Base-by-base conservation (phyloP, 1,139 yeast genomes). In the Geotrichum macrosporum region DNA sequence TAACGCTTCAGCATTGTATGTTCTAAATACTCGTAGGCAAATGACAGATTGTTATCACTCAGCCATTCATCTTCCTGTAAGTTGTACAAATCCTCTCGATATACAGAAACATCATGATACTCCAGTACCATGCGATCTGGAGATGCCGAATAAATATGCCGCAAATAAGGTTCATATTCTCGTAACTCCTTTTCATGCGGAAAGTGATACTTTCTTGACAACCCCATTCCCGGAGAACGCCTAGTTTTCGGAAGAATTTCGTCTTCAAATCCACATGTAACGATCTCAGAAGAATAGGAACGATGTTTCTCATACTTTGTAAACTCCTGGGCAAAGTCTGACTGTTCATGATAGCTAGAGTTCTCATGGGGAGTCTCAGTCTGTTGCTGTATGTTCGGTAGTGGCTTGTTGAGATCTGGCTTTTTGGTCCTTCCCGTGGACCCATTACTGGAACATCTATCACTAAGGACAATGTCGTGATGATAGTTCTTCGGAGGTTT, bases 21-120 rank as follows among this genome's bases (percentile, higher is more conserved):
- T 50, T 72, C 74, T n/a, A 84, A 63, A 53, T 75, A 71, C 59
- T 81, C 88, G 61, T 73, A 83, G 20, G 81, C 64, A 50, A 83
- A 76, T 1, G 84, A 70, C 32, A 84, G 74, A 53, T 81, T 78
- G 57, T 81, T 81, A 58, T 84, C 94, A 57, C 80, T 81, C 27
- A 84, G 66, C 94, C 94, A 84, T 58, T 81, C 83, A 26, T 77
- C 84, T 41, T 71, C 71, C 44, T 62, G 61, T 32, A 73, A 61
- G 55, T 71, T 74, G 46, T 57, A 65, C 16, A 77, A 51, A 56
- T 78, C 83, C 35, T 69, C 71, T 37, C 67, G 63, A 53, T 72
- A 73, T 2, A 76, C 63, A 1, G 76, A 65, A 4, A 72, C 67
- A 51, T 72, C 76, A 41, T 68, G 67, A 51, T 67, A 64, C 38